phyloP scores from a whole-genome alignment of 495 filamentous ascomycete genomes.

The Penicillium chermesinum region DNA sequence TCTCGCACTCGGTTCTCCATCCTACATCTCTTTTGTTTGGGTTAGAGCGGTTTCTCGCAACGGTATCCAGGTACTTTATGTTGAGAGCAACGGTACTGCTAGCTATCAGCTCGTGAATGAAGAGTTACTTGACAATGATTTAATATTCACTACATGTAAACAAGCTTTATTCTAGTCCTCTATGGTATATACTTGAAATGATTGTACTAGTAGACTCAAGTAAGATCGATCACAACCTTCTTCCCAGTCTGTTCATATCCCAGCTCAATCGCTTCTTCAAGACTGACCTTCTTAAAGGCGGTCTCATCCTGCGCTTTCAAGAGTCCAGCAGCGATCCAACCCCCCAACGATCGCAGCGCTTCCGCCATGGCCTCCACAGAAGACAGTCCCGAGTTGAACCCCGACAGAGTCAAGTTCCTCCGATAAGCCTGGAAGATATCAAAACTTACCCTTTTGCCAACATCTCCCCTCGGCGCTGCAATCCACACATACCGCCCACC shows the following conservation, averaged over 20 bases:
- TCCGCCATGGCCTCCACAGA: constrained; percentile 10
- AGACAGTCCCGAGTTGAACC: constrained; percentile 13
- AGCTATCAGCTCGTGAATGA: too few species aligned
- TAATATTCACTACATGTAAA: too few species aligned
- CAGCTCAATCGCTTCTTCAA: constrained; percentile 10
- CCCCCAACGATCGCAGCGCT: constrained; percentile 5
- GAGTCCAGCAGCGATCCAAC: constrained; percentile 11
- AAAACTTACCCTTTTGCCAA: constrained; percentile 7
- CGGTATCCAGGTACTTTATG: too few species aligned
- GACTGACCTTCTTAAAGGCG: constrained; percentile 4
- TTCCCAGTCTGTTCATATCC: constrained; percentile 11
- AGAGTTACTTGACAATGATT: too few species aligned
- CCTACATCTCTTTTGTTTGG: too few species aligned
- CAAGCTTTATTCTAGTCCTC: too few species aligned
- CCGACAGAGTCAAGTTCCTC: constrained; percentile 13
- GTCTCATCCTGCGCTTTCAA: constrained; percentile 10
- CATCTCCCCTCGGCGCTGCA: constrained; percentile 13
- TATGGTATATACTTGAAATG: too few species aligned
- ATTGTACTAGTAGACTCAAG: not conserved
- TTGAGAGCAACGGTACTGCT: too few species aligned
- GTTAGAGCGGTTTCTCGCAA: too few species aligned
- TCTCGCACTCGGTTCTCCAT: too few species aligned
- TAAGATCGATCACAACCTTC: not conserved
- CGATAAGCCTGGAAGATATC: constrained; percentile 19
- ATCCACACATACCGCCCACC: constrained; percentile 20